A percentile compares a stretch with the other conserved stretches of the same genome.
phyloP scores from a whole-genome alignment of 768 basidiomycete genomes.

The Pulveroboletus ravenelii region DNA sequence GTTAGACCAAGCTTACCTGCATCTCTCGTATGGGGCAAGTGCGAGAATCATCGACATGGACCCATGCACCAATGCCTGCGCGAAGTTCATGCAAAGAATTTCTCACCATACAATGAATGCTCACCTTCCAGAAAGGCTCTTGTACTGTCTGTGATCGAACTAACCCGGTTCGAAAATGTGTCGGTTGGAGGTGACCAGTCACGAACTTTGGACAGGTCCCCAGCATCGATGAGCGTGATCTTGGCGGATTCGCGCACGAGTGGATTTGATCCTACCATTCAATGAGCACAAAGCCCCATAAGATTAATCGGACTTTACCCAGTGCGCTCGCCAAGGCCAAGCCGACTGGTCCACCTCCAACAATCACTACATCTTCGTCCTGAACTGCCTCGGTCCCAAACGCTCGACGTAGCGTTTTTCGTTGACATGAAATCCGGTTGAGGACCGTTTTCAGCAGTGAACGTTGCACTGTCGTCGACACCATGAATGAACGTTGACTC shows the following conservation, averaged over 20 bases:
- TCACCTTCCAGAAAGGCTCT: constrained; percentile 62
- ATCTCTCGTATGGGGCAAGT: constrained; percentile 78
- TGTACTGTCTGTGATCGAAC: constrained; percentile 77
- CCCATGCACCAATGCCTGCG: constrained; percentile 82
- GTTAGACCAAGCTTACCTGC: constrained; percentile 49
- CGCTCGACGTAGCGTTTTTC: constrained; percentile 4
- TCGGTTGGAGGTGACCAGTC: constrained; percentile 57
- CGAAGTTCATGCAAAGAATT: background rate
- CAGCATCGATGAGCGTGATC: constrained; percentile 77
- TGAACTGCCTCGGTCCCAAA: constrained; percentile 27
- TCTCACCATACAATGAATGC: constrained; percentile 1
- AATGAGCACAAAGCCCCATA: background rate
- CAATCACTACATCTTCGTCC: constrained; percentile 85
- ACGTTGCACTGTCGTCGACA: constrained; percentile 1
- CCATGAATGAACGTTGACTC: constrained; percentile 2
- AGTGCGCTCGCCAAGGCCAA: constrained; percentile 85
- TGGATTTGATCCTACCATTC: constrained; percentile 46
- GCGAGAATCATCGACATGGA: constrained; percentile 59
- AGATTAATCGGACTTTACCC: constrained; percentile 41
- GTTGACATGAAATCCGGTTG: constrained; percentile 1
- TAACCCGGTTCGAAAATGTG: constrained; percentile 77
- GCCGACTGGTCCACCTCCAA: constrained; percentile 92
- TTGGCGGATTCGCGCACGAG: constrained; percentile 48
- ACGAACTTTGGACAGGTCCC: constrained; percentile 63
- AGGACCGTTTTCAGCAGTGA: constrained; percentile 6